Base-by-base conservation (phyloP, 2,329 filamentous ascomycete species). In the Didymella glomerata region DNA sequence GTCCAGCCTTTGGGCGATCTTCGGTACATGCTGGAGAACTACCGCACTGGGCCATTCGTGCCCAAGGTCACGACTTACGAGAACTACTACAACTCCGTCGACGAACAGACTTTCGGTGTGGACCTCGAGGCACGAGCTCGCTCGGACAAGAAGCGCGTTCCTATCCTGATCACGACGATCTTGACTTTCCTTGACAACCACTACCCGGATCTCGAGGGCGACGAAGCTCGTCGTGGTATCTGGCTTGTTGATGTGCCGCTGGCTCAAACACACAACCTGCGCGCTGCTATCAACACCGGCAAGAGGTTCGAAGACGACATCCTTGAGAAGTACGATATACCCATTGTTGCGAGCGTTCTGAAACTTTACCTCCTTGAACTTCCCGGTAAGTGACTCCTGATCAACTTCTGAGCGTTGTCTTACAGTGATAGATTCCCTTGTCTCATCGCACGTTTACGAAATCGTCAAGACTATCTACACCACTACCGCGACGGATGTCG, bases 391-490 rank as follows among this genome's bases (percentile, higher is more conserved):
- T 44, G 49, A 24, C 11, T 41, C 55, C 45, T 49, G 16, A 28
- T 42, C 20, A 10, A 16, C 9, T 27, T 5, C 11, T 27, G 32
- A 18, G 49, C 65, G 48, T 62, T 24, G 52, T n/a, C 70, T 76
- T 57, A 76, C 27, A 14, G 11, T 45, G 32, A 22, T 45, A 95
- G 95, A 99, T 79, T 98, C 95, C n/a, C 85, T 99, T 62, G 94
- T 99, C 62, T 98, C 95, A 56, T 96, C 93, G 40, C 94, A 98
- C 76, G 93, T 99, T 58, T 99, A 99, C 77, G 96, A 99, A 80
- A 98, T 99, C 73, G 89, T 99, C 75, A 93, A 97, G 80, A 98
- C 93, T 2, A 96, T 99, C 65, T 99, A 99, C 81, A 93, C 91
- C 14, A 89, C 92, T 13, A 85, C 90, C 41, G 92, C 96, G 57